Percentiles rank a stretch among this genome's conserved stretches.
phyloP scores from a whole-genome alignment of 176 grass and related monocot species.

The Oryza rufipogon region DNA sequence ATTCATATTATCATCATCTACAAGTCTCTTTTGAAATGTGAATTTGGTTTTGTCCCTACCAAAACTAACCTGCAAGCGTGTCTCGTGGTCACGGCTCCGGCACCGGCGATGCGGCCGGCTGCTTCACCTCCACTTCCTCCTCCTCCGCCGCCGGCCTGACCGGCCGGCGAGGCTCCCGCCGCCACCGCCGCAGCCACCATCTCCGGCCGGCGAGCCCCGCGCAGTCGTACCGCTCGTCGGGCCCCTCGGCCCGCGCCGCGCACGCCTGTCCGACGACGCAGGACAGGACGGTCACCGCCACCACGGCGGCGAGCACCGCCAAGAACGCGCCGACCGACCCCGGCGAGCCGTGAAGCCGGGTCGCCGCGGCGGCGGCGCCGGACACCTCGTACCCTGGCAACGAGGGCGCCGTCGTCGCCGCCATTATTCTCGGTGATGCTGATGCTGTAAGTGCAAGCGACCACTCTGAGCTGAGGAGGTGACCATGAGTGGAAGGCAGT shows the following conservation, averaged over 20 bases:
- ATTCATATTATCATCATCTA: neutral
- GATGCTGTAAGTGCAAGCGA: neutral
- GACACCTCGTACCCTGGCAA: conserved; percentile 47
- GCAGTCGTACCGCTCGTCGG: conserved; percentile 75
- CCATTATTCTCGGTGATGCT: conserved; percentile 40
- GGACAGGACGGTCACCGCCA: conserved; percentile 66
- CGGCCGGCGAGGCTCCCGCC: conserved; percentile 21
- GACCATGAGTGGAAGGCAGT: neutral
- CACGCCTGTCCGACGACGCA: conserved; percentile 70
- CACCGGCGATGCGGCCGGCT: conserved; percentile 23
- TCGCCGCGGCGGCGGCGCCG: neutral
- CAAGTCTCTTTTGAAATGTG: conserved; percentile 3
- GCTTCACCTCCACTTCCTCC: conserved; percentile 39
- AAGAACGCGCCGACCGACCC: conserved; percentile 70
- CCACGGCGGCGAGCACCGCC: conserved; percentile 59
- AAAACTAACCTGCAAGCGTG: conserved; percentile 43
- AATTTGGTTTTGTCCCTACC: neutral
- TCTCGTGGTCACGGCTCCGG: conserved; percentile 56
- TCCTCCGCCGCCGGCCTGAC: neutral
- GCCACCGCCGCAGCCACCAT: conserved; percentile 34
- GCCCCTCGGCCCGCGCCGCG: conserved; percentile 45
- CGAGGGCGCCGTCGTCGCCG: conserved; percentile 25
- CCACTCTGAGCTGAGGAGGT: conserved; percentile 10
- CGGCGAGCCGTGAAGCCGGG: neutral
- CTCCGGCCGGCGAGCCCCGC: conserved; percentile 30